Percentiles rank a stretch among this genome's conserved stretches.
Evolutionary conservation across 805 yeast genomes (phyloP).

Genomic region (Groenewaldozyma tartarivorans): DNA sequence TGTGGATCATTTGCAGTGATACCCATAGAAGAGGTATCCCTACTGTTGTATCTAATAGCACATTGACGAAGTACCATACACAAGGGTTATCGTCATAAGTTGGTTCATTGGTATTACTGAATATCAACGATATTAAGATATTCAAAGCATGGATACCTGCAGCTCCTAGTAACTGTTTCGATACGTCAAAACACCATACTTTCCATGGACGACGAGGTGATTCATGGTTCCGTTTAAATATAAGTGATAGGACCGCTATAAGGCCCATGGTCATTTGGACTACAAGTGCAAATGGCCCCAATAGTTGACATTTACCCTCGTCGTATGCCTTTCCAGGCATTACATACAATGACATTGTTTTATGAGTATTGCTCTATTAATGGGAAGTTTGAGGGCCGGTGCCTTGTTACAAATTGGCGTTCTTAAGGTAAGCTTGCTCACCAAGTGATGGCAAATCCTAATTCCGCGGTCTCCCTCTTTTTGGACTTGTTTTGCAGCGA

Average conservation of each 20-base stretch:
- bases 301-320: conserved; percentile 45
- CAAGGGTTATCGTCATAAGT: conserved; percentile 58
- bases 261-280: conserved; percentile 73
- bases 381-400: no score
- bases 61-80: conserved; percentile 87
- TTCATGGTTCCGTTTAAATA: conserved; percentile 69
- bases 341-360: neutral
- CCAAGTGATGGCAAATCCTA: no score
- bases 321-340: conserved; percentile 1
- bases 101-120: conserved; percentile 26
- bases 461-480: no score
- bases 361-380: no score
- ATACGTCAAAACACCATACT: conserved; percentile 83
- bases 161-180: conserved; percentile 85
- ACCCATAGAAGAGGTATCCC: conserved; percentile 79
- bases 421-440: no score
- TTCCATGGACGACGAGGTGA: conserved; percentile 80
- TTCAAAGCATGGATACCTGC: conserved; percentile 75
- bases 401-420: no score
- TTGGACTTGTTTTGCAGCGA: no score
- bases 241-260: conserved; percentile 62
- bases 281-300: conserved; percentile 79
- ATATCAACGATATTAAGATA: conserved; percentile 55
- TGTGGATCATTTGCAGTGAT: conserved; percentile 40
- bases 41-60: conserved; percentile 83